Conservation (phyloP, 169 alveolate species). For the Toxoplasma gondii region DNA sequence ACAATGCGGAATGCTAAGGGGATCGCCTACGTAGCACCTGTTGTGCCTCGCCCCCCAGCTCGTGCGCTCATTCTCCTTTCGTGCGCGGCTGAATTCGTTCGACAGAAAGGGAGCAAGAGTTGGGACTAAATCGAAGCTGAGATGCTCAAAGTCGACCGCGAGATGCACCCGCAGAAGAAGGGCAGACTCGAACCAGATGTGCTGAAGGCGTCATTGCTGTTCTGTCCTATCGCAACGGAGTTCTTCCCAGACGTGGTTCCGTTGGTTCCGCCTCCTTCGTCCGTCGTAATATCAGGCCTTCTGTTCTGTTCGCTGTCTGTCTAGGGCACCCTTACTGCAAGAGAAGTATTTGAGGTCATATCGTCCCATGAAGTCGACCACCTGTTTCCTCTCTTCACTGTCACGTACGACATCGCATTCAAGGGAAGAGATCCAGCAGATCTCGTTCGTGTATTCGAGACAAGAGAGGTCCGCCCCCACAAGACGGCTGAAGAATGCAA, state of each 20-base stretch:
- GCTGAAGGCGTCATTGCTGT: too few species aligned
- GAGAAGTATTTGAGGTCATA: slow-evolving; percentile 59
- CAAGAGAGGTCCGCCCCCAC: slow-evolving; percentile 19
- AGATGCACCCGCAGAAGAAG: too few species aligned
- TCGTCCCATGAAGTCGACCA: slow-evolving; percentile 55
- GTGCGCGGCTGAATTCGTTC: slow-evolving; percentile 92
- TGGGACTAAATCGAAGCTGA: slow-evolving; percentile 90
- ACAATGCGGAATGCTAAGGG: too few species aligned
- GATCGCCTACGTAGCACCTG: too few species aligned
- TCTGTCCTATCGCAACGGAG: too few species aligned
- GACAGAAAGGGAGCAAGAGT: slow-evolving; percentile 79
- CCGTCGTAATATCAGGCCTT: background rate
- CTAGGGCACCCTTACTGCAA: slow-evolving; percentile 77
- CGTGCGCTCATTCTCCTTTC: too few species aligned
- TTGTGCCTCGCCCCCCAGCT: too few species aligned
- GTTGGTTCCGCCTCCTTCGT: background rate
- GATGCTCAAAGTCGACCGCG: slow-evolving; percentile 69
- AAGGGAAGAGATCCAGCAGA: slow-evolving; percentile 45
- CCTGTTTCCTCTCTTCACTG: slow-evolving; percentile 68
- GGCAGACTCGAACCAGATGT: too few species aligned
- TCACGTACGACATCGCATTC: slow-evolving; percentile 69
- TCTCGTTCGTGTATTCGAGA: slow-evolving; percentile 61
- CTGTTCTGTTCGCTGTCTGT: background rate
- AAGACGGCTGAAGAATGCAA: slow-evolving; percentile 10
- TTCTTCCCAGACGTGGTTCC: background rate